A percentile compares a stretch with the other conserved stretches of the same genome.
Conservation (phyloP, 192 early-diverging fungal species). For the Linderina pennispora region DNA sequence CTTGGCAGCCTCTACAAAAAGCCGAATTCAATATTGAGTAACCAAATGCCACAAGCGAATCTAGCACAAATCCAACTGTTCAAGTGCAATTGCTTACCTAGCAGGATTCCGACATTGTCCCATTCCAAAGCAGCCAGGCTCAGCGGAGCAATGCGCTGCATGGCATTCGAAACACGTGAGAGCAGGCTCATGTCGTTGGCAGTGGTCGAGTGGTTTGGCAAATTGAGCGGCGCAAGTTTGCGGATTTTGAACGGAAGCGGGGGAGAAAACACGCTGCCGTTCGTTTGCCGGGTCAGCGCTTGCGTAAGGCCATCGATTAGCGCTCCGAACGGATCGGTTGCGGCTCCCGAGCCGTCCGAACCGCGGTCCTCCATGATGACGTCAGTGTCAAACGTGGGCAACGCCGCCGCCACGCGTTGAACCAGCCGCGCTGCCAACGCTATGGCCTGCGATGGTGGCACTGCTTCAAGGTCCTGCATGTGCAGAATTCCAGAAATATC, state of each 20-base stretch:
- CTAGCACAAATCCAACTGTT: not conserved
- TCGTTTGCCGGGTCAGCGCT: too few relatives aligned
- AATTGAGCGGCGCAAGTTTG: constrained; percentile 15
- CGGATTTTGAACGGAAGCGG: constrained; percentile 34
- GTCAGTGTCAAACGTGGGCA: too few relatives aligned
- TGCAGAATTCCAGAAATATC: not conserved
- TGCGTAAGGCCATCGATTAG: constrained; percentile 19
- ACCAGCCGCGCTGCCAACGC: constrained; percentile 44
- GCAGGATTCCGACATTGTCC: constrained; percentile 92
- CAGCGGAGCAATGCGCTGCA: constrained; percentile 83
- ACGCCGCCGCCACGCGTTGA: constrained; percentile 31
- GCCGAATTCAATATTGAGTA: constrained; percentile 2
- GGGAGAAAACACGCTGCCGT: not conserved
- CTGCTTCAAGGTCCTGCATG: constrained; percentile 16
- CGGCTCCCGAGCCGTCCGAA: not conserved
- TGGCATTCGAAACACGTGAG: constrained; percentile 45
- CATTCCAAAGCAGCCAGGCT: constrained; percentile 73
- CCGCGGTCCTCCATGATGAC: too few relatives aligned
- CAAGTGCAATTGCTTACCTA: constrained; percentile 27
- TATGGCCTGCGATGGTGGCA: constrained; percentile 35
- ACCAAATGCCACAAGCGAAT: not conserved
- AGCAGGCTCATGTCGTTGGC: constrained; percentile 24
- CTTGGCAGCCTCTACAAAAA: constrained; percentile 68
- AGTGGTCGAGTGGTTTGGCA: constrained; percentile 1
- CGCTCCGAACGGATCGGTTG: constrained; percentile 21